Base-by-base conservation (phyloP, 306 rosid species). In the Trifolium dubium region DNA sequence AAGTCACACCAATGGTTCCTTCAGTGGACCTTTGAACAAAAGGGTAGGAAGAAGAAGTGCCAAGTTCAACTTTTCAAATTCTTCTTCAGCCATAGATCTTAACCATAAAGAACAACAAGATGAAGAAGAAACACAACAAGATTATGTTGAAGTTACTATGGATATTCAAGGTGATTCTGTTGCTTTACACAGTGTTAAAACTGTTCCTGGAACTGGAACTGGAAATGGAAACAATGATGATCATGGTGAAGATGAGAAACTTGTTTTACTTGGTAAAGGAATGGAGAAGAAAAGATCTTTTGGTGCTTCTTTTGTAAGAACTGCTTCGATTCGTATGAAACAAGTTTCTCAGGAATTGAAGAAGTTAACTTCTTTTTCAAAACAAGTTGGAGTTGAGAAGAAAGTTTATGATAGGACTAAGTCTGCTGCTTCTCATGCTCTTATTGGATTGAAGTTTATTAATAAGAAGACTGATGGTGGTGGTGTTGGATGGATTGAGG, bases 331-430 rank as follows among this genome's bases (percentile, higher is more conserved):
- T 64, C 81, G 71, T 2, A 35, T 83, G 46, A 84, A 76, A 59
- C 87, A 86, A 15, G 86, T 86, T 17, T 83, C 90, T 75, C 87
- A 81, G 53, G 90, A 83, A 40, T 64, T 86, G 53, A 83, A 86
- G 80, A 83, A 82, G 29, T 76, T 86, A 0, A 19, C 87, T 69
- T 86, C 90, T 0, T 35, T 81, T 19, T 64, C 86, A 0, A 86
- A 79, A 53, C 73, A 61, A 13, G 18, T 46, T 11, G 47, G 40
- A 49, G 40, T 78, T 64, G 29, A 67, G 1, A 81, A 67, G 1
- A 81, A 11, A 51, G 65, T 68, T 29, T 81, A 56, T 69, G 87
- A 83, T 29, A 76, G 87, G 74, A 78, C 71, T 1, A 86, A 79
- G 51, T 80, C 90, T 64, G 79, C 88, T 5, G 88, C 84, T 1